Base-by-base conservation (phyloP, 306 rosid genomes). In the Casuarina cunninghamiana region DNA sequence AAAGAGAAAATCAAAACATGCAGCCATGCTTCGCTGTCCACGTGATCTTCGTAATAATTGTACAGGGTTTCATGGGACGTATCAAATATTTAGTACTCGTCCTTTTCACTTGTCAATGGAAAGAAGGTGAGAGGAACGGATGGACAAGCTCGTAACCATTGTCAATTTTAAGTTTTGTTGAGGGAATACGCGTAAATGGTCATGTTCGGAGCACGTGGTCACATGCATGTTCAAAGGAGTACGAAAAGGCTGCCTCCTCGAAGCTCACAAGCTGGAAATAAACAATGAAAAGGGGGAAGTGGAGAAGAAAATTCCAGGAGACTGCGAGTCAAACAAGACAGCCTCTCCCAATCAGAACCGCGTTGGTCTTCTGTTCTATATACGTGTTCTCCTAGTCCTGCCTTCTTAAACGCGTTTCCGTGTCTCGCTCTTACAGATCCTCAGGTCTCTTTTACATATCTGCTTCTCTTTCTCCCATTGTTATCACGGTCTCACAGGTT, bases 191-290 rank as follows among this genome's bases (percentile, higher is more conserved):
- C 21, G 50, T 75, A 45, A 73, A 26, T 6, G n/a, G 60, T 38
- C 48, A 26, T 63, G 75, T 80, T 75, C 86, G 62, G 71, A 66
- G 84, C 84, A 89, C 79, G 84, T 84, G 93, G 86, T 73, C 91
- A 75, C 81, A 74, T 53, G 73, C 39, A 82, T 70, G 62, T 60
- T 38, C 76, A 7, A 41, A 26, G 50, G 21, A 58, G 48, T 7
- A 45, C 55, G 4, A 60, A 37, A 84, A 78, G 63, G 79, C 50
- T 21, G 66, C 37, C 69, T 67, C 55, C 66, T 57, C 51, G 77
- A 51, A 61, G 74, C 70, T 55, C 77, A 78, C 81, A 2, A 83
- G 62, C 83, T 45, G 70, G 43, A 65, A 61, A 67, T 39, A 26
- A 10, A 73, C 39, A 78, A 75, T 21, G 60, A 70, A 71, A 66